Evolutionary conservation across 768 basidiomycete species (phyloP).

Genomic region (Mycena leptocephala): DNA sequence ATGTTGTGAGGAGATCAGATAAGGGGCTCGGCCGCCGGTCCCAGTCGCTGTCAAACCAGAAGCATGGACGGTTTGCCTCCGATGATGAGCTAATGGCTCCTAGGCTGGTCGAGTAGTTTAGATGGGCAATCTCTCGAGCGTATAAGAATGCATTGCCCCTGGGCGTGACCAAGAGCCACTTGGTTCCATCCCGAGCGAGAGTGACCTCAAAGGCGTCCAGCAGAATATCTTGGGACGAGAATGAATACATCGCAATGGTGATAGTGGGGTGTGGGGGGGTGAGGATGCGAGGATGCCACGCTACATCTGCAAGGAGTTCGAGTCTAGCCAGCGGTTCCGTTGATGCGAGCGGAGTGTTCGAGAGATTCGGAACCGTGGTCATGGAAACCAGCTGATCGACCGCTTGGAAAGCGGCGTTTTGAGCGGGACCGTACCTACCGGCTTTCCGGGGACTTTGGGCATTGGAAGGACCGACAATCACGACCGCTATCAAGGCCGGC

Average conservation of each 20-base stretch:
- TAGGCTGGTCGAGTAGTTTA: slow-evolving; percentile 2
- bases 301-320: too few species aligned
- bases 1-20: slow-evolving; percentile 16
- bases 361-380: too few species aligned
- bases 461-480: too few species aligned
- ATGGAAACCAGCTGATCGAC: too few species aligned
- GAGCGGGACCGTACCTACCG: too few species aligned
- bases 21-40: slow-evolving; percentile 10
- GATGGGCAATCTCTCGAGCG: not conserved
- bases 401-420: too few species aligned
- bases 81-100: not conserved
- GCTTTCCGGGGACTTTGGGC: too few species aligned
- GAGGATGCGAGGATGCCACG: too few species aligned
- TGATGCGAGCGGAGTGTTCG: too few species aligned
- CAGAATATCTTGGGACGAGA: slow-evolving; percentile 9
- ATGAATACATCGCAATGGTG: slow-evolving; percentile 1
- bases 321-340: too few species aligned
- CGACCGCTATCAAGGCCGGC: too few species aligned
- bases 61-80: slow-evolving; percentile 4
- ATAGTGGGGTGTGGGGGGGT: too few species aligned
- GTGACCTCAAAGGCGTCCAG: slow-evolving; percentile 13
- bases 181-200: slow-evolving; percentile 11
- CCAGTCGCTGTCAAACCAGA: slow-evolving; percentile 27
- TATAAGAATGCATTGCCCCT: slow-evolving; percentile 24
- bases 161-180: slow-evolving; percentile 20